These are phyloP conservation scores for Zelopaecilomyces penicillatus DNA, from an alignment of 2,329 filamentous ascomycete species.

Conservation along the genomic window DNA sequence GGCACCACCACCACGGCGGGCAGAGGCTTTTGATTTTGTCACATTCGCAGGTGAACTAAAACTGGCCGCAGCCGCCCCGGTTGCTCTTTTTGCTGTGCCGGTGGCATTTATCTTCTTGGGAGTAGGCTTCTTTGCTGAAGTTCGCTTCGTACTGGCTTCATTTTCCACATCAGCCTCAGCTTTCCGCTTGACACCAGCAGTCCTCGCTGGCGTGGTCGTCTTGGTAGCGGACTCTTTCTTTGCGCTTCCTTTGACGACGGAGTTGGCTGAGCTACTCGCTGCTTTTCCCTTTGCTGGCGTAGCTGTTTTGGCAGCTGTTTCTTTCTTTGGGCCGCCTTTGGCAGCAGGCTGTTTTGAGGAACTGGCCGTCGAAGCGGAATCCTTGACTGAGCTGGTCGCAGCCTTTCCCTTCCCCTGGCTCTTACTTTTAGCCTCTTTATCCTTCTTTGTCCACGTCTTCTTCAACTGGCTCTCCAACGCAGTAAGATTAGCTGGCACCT, in stretches of 20 bases:
- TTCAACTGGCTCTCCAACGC: conserved; percentile 47
- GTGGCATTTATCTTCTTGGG: too few relatives aligned
- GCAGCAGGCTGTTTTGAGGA: neutral
- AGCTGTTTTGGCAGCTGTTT: conserved; percentile 4
- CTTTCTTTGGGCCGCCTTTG: conserved; percentile 10
- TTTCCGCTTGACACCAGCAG: too few relatives aligned
- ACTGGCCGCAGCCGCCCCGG: too few relatives aligned
- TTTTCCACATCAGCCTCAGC: too few relatives aligned
- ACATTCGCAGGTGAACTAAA: too few relatives aligned
- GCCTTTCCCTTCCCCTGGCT: neutral
- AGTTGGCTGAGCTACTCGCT: neutral
- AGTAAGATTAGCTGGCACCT: conserved; percentile 39
- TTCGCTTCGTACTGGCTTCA: too few relatives aligned
- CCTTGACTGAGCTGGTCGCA: neutral
- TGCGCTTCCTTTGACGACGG: neutral
- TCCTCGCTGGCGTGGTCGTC: neutral
- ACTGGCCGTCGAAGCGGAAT: neutral
- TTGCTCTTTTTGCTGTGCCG: too few relatives aligned
- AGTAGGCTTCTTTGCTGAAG: too few relatives aligned
- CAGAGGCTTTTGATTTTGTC: conserved; percentile 10
- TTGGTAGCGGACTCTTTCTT: neutral
- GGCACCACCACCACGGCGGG: conserved; percentile 6
- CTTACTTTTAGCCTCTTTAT: conserved; percentile 38
- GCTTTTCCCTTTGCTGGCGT: neutral
- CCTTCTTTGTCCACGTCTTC: conserved; percentile 46